Evolutionary conservation across 2,329 filamentous ascomycete genomes (phyloP), one percentile per base, ranked within the genome.

Genomic region (Colletotrichum cereale): DNA sequence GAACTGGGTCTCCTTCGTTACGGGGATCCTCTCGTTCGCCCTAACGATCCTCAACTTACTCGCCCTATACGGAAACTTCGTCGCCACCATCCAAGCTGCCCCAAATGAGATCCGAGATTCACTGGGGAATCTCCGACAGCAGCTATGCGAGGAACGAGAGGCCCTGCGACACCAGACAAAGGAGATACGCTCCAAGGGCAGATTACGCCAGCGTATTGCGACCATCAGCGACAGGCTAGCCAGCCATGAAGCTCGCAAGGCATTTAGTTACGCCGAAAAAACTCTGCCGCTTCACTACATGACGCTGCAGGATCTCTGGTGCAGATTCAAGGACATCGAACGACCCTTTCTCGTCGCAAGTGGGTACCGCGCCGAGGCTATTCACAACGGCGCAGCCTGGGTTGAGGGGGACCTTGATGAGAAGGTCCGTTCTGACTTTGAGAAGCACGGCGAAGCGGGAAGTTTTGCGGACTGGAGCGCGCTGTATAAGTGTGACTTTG

Each of bases 391-490:
- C 1, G 69, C 69, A 10, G 34, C 69, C 52, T 72, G 69, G 69
- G 44, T 42, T 8, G 69, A 72, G 34, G n/a, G 26, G 6, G 69
- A 72, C 55, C 69, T 72, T 18, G 69, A 69, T 31, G 69, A 72
- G 34, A 69, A 72, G 53, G 69, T 72, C 21, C 65, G 57, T 7
- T 5, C 31, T 7, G 69, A 72, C 60, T 72, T 72, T 34, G 69
- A 72, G 65, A 62, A 29, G 47, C 53, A 72, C 26, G 69, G 69
- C 0, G 69, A 72, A 7, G 44, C 44, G n/a, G 66, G 38, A 2
- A 72, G 69, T 16, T 72, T 72, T 24, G 69, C 69, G 16, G 66
- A 72, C 31, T 72, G 69, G 69, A 69, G 44, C 12, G 69, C 69
- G 10, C 12, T 72, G 3, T 72, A 72, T 31, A 72, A 72, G 31